These are phyloP conservation scores for Paramecium pentaurelia DNA, from an alignment of 73 alveolate species.

Conservation along the genomic window DNA sequence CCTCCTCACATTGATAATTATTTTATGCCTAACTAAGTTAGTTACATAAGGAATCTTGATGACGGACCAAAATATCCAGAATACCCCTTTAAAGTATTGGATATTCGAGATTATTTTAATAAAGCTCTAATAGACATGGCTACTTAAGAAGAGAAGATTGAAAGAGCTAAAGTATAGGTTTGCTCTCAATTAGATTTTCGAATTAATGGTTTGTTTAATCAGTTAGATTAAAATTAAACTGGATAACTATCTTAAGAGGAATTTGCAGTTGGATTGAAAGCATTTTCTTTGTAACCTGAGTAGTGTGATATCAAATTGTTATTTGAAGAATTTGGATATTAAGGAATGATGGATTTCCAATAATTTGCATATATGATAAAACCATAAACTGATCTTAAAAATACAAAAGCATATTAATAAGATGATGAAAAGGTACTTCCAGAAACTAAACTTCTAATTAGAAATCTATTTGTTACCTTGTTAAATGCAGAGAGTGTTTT, in stretches of 20 bases:
- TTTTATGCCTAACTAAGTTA: not conserved
- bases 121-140: not conserved
- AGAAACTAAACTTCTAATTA: not conserved
- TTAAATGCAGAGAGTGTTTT: not conserved
- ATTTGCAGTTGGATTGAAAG: not conserved
- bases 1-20: not conserved
- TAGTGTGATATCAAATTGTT: not conserved
- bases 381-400: not conserved
- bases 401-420: not conserved
- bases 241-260: not conserved
- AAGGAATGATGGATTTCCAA: not conserved
- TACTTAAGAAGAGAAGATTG: not conserved
- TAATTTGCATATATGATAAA: not conserved
- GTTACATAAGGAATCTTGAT: not conserved
- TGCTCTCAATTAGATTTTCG: not conserved
- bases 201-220: not conserved
- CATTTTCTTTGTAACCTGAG: not conserved
- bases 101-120: not conserved
- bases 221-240: not conserved
- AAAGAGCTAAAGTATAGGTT: not conserved
- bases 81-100: not conserved
- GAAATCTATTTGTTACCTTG: not conserved
- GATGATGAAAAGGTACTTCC: not conserved
- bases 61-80: not conserved
- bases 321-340: constrained; percentile 5